These are phyloP conservation scores for Mycena vitilis DNA, from an alignment of 768 basidiomycete species.

Conservation along the genomic window DNA sequence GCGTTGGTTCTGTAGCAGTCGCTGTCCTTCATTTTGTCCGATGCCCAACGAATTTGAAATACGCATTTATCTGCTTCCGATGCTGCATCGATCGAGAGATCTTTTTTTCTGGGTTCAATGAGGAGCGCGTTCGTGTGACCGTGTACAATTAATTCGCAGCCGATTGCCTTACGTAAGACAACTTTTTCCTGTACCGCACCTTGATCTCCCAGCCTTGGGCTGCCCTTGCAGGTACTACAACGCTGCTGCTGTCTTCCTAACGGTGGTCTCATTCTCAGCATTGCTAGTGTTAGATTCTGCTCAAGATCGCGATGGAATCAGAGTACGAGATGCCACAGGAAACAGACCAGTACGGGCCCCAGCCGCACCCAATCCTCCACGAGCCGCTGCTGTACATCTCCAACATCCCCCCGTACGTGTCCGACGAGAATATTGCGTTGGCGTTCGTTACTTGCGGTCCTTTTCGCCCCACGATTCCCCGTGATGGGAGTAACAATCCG, in stretches of 20 bases:
- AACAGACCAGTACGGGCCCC: conserved; percentile 48
- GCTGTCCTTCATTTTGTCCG: no score
- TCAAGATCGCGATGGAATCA: conserved; percentile 57
- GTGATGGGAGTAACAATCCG: conserved; percentile 64
- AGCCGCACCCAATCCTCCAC: conserved; percentile 86
- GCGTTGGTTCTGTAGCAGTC: no score
- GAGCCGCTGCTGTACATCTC: conserved; percentile 87
- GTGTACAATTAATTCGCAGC: conserved; percentile 1
- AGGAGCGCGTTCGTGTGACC: background rate
- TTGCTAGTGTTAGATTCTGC: conserved; percentile 16
- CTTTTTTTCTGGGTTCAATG: no score
- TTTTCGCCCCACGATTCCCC: conserved; percentile 81
- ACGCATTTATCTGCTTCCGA: no score
- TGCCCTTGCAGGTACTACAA: conserved; percentile 24
- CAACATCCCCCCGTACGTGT: conserved; percentile 76
- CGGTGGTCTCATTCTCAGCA: background rate
- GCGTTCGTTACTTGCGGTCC: conserved; percentile 83
- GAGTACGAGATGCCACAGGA: conserved; percentile 52
- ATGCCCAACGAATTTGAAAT: no score
- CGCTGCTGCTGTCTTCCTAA: background rate
- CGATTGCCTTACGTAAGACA: conserved; percentile 27
- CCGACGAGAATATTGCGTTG: conserved; percentile 81
- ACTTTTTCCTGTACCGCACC: conserved; percentile 31
- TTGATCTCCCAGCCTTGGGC: conserved; percentile 21
- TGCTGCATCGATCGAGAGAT: no score